Evolutionary conservation across 352 stramenopile species (phyloP), one percentile per base, ranked within the genome.

Genomic region (Globisporangium spiculum): DNA sequence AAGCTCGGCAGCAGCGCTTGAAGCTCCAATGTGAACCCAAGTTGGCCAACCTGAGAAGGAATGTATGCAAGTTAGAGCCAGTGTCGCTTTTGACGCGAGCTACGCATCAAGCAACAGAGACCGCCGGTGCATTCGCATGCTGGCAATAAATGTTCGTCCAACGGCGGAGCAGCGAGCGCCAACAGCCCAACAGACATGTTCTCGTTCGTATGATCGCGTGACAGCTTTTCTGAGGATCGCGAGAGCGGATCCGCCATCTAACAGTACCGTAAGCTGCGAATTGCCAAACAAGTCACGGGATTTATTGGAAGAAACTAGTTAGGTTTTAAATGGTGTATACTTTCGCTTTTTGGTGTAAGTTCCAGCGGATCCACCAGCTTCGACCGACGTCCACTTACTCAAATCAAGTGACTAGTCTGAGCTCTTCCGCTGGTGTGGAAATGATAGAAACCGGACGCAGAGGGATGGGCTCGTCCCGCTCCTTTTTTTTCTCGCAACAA

Each of bases 401-500:
- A 24, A 60, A 16, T 1, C 20, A 38, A 63, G 22, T 30, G 36
- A 41, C 14, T 38, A 12, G 22, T 9, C 58, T 38, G 41, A 48
- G 57, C 24, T 60, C 27, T 63, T 63, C 57, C 34, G 56, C 30
- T 50, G 34, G 57, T 53, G 27, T 26, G 6, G 18, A 30, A n/a
- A 26, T 60, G 27, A 60, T 38, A 60, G 27, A 60, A 12, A 60
- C 41, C 20, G 16, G 41, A 48, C 41, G 53, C 16, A 36, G 3
- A 22, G 22, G n/a, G 58, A 64, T 64, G 58, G 34, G 22, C 36
- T 46, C 30, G 5, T 24, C 12, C 18, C 8, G 6, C 20, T 16
- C n/a, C 9, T 26, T 14, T 18, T 34, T n/a, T 54, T n/a, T 64
- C 34, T 24, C 36, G 56, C 27, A 62, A 46, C 56, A 62, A 62